These are phyloP conservation scores for Avena atlantica DNA, from an alignment of 176 grass and related monocot genomes.

Conservation along the genomic window DNA sequence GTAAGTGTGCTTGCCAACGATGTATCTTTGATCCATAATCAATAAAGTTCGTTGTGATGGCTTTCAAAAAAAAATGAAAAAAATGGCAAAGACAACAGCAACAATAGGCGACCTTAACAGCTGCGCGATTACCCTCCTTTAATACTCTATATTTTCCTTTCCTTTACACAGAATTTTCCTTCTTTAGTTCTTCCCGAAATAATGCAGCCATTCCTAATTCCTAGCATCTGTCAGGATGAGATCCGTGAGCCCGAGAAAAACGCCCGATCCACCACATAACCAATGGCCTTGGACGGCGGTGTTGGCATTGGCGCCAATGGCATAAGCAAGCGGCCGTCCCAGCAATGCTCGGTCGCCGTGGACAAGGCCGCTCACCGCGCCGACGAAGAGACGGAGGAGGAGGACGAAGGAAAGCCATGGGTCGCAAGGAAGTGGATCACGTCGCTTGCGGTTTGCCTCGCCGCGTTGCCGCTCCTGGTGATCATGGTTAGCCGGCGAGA, in stretches of 20 bases:
- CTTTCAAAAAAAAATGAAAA: not conserved
- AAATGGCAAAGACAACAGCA: not conserved
- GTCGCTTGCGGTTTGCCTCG: slow-evolving; percentile 38
- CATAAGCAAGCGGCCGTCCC: slow-evolving; percentile 49
- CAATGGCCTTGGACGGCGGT: slow-evolving; percentile 43
- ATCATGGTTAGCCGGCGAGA: slow-evolving; percentile 41
- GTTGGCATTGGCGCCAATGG: slow-evolving; percentile 45
- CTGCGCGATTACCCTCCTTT: not conserved
- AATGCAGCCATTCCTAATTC: slow-evolving; percentile 9
- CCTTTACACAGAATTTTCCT: not conserved
- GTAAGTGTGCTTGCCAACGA: no score
- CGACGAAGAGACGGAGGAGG: slow-evolving; percentile 18
- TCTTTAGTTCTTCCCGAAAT: slow-evolving; percentile 26
- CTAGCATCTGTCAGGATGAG: slow-evolving; percentile 36
- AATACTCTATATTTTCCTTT: not conserved
- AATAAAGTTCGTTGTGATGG: no score
- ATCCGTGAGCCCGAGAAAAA: slow-evolving; percentile 47
- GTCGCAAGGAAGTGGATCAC: slow-evolving; percentile 38
- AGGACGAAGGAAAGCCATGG: slow-evolving; percentile 37
- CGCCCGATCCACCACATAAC: slow-evolving; percentile 40
- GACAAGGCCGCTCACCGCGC: slow-evolving; percentile 22
- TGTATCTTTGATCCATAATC: no score
- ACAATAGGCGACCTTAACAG: not conserved
- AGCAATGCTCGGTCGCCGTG: slow-evolving; percentile 28
- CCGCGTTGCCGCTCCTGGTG: slow-evolving; percentile 40